Conservation (phyloP, 2,329 filamentous ascomycete genomes). For the Berkeleyomyces basicola region DNA sequence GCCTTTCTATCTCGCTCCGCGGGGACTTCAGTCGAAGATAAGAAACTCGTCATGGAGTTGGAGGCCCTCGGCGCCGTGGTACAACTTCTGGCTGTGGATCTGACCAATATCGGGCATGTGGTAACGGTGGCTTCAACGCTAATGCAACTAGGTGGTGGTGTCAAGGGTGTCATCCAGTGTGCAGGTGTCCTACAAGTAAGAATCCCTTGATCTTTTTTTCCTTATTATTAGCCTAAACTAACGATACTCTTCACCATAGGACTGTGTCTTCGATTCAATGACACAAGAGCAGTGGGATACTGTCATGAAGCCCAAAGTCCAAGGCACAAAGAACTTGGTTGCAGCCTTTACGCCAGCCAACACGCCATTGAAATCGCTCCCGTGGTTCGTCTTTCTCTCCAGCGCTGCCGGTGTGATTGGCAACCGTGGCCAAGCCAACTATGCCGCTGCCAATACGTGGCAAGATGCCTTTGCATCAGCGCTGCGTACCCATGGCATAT, state of each 20-base stretch:
- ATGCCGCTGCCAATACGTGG: slow-evolving; percentile 37
- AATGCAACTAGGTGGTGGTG: slow-evolving; percentile 16
- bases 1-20: slow-evolving; percentile 37
- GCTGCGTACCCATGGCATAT: slow-evolving; percentile 22
- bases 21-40: slow-evolving; percentile 18
- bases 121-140: slow-evolving; percentile 14
- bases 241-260: slow-evolving; percentile 13
- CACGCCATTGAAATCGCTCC: slow-evolving; percentile 22
- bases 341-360: slow-evolving; percentile 16
- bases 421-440: slow-evolving; percentile 41
- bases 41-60: slow-evolving; percentile 22
- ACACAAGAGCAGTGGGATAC: slow-evolving; percentile 21
- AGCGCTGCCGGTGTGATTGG: slow-evolving; percentile 31
- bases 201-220: background rate
- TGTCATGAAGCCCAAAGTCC: slow-evolving; percentile 22
- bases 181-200: slow-evolving; percentile 22
- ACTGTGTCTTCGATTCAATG: slow-evolving; percentile 22
- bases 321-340: slow-evolving; percentile 27
- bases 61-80: slow-evolving; percentile 20
- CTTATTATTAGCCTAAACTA: background rate
- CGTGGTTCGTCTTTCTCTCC: slow-evolving; percentile 13
- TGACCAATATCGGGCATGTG: slow-evolving; percentile 24
- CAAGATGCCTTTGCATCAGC: slow-evolving; percentile 31
- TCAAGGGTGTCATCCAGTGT: slow-evolving; percentile 23
- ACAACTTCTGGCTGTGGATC: slow-evolving; percentile 25